These are phyloP conservation scores for Fusarium verrucosum DNA, from an alignment of 2,329 filamentous ascomycete species.

Conservation along the genomic window DNA sequence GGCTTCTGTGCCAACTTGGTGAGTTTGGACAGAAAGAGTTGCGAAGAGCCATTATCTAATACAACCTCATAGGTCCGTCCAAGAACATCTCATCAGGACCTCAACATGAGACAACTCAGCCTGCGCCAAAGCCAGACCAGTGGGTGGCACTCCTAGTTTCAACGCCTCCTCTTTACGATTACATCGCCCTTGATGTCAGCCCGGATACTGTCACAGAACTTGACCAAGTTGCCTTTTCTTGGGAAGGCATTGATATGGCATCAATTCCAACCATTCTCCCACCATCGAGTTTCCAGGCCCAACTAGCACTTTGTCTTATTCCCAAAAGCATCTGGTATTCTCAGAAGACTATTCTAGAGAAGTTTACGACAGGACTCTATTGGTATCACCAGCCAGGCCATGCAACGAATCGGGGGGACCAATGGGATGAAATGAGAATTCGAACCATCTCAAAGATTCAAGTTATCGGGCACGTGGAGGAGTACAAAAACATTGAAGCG, in stretches of 20 bases:
- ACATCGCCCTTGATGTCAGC: background rate
- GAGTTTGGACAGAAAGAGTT: fast-evolving
- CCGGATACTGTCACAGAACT: background rate
- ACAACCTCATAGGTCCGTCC: background rate
- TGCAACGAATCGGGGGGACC: background rate
- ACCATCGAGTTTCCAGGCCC: background rate
- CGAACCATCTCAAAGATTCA: constrained; percentile 3
- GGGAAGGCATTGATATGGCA: background rate
- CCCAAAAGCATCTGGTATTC: constrained; percentile 13
- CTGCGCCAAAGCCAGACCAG: background rate
- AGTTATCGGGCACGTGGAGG: constrained; percentile 3
- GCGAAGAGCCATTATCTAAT: background rate
- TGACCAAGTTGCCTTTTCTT: background rate
- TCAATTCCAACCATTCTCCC: background rate
- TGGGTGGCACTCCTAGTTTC: constrained; percentile 14
- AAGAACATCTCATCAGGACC: background rate
- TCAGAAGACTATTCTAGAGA: constrained; percentile 4
- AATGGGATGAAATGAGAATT: constrained; percentile 5
- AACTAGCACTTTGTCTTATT: constrained; percentile 10
- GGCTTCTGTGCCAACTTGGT: constrained; percentile 1
- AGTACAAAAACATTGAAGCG: background rate
- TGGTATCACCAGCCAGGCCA: background rate
- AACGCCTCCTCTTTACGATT: background rate
- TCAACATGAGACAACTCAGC: background rate
- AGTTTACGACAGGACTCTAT: constrained; percentile 7